phyloP scores from a whole-genome alignment of 2,329 filamentous ascomycete genomes.

The Cladosporium sp. region DNA sequence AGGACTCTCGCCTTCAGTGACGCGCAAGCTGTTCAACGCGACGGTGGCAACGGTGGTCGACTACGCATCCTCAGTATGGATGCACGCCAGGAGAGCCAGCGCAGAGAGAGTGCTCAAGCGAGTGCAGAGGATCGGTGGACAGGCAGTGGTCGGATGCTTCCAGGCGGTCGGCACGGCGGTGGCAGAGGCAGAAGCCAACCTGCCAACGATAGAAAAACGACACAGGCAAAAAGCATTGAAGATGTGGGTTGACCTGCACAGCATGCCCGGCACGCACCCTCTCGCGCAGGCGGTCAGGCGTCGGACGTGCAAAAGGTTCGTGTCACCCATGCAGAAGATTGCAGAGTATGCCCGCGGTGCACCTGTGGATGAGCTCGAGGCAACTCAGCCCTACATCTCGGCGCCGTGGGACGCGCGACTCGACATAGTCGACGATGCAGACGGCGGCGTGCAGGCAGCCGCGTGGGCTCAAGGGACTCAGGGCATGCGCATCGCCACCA shows the following conservation, averaged over 20 bases:
- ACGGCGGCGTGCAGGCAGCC: neutral
- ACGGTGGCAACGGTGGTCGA: too few species aligned
- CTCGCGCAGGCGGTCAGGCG: neutral
- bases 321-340: neutral
- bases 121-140: neutral
- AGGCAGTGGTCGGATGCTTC: neutral
- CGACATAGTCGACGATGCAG: neutral
- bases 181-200: neutral
- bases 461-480: too few species aligned
- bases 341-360: neutral
- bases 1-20: too few species aligned
- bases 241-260: neutral
- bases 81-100: too few species aligned
- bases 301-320: neutral
- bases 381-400: neutral
- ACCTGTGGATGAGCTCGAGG: neutral
- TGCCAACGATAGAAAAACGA: neutral
- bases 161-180: neutral
- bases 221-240: neutral
- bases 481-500: neutral
- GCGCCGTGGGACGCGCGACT: slow-evolving; percentile 2
- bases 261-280: neutral
- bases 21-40: too few species aligned
- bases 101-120: too few species aligned
- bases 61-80: too few species aligned